phyloP scores from a whole-genome alignment of 2,329 filamentous ascomycete genomes.

The Pseudocercospora fuligena region DNA sequence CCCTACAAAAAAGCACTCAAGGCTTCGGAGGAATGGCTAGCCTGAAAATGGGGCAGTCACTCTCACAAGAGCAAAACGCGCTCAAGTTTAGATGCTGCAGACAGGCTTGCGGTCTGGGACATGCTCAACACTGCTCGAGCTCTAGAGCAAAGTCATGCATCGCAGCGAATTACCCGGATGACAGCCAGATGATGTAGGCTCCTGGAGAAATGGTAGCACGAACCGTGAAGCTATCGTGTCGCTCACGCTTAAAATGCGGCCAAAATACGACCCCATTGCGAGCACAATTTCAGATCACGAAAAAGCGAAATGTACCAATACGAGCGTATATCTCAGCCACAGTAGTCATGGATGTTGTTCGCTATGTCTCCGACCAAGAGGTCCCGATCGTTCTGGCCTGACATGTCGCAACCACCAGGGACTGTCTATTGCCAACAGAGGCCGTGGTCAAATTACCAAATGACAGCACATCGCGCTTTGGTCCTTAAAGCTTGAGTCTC shows the following conservation, averaged over 20 bases:
- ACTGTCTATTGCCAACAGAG: slow-evolving; percentile 6
- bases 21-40: no score
- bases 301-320: background rate
- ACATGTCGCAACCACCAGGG: slow-evolving; percentile 9
- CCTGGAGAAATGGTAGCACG: background rate
- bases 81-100: background rate
- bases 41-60: no score
- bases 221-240: background rate
- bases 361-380: background rate
- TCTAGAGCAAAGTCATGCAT: background rate
- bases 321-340: background rate
- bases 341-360: background rate
- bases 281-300: background rate
- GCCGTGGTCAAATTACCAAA: slow-evolving; percentile 7
- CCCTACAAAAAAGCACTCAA: background rate
- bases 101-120: background rate
- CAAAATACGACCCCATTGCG: background rate
- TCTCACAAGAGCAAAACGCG: background rate
- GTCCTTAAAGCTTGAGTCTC: slow-evolving; percentile 12
- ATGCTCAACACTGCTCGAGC: background rate
- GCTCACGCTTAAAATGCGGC: background rate
- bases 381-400: slow-evolving; percentile 1
- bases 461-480: slow-evolving; percentile 13
- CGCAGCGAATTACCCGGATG: background rate
- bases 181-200: background rate